Conservation (phyloP, 768 basidiomycete species). For the Boletus reticulatus region DNA sequence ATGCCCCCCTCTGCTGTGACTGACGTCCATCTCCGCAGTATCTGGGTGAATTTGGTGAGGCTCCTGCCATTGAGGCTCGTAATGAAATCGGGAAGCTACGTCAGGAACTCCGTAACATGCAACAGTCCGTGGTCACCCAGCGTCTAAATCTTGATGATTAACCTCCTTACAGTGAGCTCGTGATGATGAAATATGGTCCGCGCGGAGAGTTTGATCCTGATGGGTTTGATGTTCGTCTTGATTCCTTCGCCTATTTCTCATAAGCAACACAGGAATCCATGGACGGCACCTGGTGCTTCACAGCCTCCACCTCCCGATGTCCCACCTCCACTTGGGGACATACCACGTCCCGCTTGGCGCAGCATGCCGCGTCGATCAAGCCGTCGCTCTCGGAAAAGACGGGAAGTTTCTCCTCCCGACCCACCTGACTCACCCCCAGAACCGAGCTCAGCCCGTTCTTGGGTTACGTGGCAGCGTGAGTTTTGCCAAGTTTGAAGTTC, state of each 20-base stretch:
- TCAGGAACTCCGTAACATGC: slow-evolving; percentile 71
- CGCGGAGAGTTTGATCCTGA: slow-evolving; percentile 83
- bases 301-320: slow-evolving; percentile 41
- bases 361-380: slow-evolving; percentile 38
- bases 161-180: slow-evolving; percentile 54
- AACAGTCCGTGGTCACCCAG: slow-evolving; percentile 59
- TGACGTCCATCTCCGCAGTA: slow-evolving; percentile 42
- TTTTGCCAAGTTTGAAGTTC: slow-evolving; percentile 18
- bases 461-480: slow-evolving; percentile 70
- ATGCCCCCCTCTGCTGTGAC: background rate
- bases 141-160: slow-evolving; percentile 1
- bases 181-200: slow-evolving; percentile 73
- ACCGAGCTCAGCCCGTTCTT: slow-evolving; percentile 44
- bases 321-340: slow-evolving; percentile 43
- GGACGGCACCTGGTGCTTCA: slow-evolving; percentile 30
- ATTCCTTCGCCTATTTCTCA: background rate
- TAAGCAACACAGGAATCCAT: slow-evolving; percentile 42
- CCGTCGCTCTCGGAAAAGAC: slow-evolving; percentile 45
- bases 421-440: slow-evolving; percentile 34
- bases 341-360: slow-evolving; percentile 60
- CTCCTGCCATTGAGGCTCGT: slow-evolving; percentile 63
- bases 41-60: slow-evolving; percentile 78
- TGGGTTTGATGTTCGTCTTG: slow-evolving; percentile 46
- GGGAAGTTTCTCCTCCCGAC: slow-evolving; percentile 32
- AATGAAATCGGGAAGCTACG: slow-evolving; percentile 82